Percentiles rank a stretch among this genome's conserved stretches.
Conservation (phyloP, 2,329 filamentous ascomycete species). For the Leptographium galeiforme region DNA sequence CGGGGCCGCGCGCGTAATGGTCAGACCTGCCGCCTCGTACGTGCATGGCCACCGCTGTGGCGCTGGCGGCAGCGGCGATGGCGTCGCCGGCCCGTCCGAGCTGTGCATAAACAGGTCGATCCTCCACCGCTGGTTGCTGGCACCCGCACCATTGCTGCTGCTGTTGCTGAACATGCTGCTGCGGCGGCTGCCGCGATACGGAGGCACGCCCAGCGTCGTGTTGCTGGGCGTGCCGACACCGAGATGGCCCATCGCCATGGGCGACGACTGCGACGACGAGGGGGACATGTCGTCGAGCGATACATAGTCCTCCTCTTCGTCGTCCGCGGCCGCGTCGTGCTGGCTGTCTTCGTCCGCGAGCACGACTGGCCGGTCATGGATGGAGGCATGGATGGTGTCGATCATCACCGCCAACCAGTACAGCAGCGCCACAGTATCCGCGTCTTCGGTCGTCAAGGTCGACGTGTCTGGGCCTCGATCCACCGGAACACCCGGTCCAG, state of each 20-base stretch:
- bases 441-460: conserved; percentile 11
- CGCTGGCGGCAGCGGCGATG: conserved; percentile 3
- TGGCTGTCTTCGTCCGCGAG: conserved; percentile 27
- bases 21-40: conserved; percentile 33
- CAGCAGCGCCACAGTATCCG: conserved; percentile 35
- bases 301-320: conserved; percentile 8
- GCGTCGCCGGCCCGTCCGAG: conserved; percentile 14
- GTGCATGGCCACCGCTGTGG: conserved; percentile 38
- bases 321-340: conserved; percentile 17
- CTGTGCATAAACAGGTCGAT: conserved; percentile 22
- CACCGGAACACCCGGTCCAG: neutral
- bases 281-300: neutral
- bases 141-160: neutral
- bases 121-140: conserved; percentile 13
- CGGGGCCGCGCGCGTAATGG: conserved; percentile 38
- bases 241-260: neutral
- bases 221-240: too few relatives aligned
- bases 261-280: neutral
- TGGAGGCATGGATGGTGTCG: conserved; percentile 41
- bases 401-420: conserved; percentile 49
- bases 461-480: neutral
- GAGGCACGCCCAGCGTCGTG: neutral
- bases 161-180: neutral
- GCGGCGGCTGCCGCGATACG: neutral
- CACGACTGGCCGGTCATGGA: conserved; percentile 26